These are phyloP conservation scores for Gnaphalium uliginosum DNA, from an alignment of 129 eudicot genomes.

Conservation along the genomic window DNA sequence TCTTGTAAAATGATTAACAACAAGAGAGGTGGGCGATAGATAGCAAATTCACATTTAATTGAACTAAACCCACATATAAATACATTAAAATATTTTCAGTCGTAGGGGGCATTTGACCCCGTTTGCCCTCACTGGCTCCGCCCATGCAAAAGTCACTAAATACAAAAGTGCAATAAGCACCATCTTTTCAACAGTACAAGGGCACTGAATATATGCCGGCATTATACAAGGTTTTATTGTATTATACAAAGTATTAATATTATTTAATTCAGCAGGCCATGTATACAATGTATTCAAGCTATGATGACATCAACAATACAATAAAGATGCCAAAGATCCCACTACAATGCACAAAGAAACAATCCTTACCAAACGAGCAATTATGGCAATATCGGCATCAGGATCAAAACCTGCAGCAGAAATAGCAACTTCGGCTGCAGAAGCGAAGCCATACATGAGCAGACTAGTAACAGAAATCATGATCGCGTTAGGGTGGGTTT, in stretches of 20 bases:
- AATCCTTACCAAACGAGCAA: constrained; percentile 10
- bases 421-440: neutral
- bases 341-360: constrained; percentile 13
- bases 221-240: too few relatives aligned
- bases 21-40: too few relatives aligned
- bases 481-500: constrained; percentile 7
- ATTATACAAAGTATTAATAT: neutral
- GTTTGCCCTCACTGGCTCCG: too few relatives aligned
- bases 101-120: too few relatives aligned
- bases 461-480: constrained; percentile 4
- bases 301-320: neutral
- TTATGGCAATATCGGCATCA: neutral
- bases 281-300: neutral
- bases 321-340: constrained; percentile 4
- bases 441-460: constrained; percentile 1
- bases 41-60: too few relatives aligned
- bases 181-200: too few relatives aligned
- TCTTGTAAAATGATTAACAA: too few relatives aligned
- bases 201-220: too few relatives aligned
- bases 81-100: too few relatives aligned
- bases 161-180: too few relatives aligned
- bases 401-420: neutral
- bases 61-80: too few relatives aligned
- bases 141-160: too few relatives aligned
- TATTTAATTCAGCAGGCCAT: neutral